These are phyloP conservation scores for Kodamaea restingae DNA, from an alignment of 805 yeast species.

Conservation along the genomic window DNA sequence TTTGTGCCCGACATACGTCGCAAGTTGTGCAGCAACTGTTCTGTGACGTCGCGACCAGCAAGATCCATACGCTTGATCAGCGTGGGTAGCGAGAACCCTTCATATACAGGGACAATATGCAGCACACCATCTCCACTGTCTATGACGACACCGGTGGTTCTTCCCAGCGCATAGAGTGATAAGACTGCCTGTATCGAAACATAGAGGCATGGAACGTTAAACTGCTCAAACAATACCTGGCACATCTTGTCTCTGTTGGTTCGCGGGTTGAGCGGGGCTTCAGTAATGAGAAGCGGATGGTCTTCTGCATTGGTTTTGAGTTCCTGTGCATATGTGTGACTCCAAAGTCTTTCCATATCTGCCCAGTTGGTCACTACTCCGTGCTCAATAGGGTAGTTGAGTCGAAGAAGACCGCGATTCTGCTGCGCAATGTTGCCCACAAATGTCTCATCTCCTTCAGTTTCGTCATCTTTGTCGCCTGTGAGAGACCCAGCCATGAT, in stretches of 20 bases:
- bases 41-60: slow-evolving; percentile 86
- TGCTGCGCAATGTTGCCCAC: slow-evolving; percentile 75
- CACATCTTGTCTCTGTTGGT: slow-evolving; percentile 56
- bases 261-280: slow-evolving; percentile 79
- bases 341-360: slow-evolving; percentile 83
- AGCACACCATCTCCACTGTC: slow-evolving; percentile 95
- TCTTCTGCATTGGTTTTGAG: slow-evolving; percentile 62
- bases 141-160: slow-evolving; percentile 85
- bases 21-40: slow-evolving; percentile 62
- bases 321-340: slow-evolving; percentile 55
- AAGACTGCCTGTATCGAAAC: slow-evolving; percentile 73
- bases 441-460: slow-evolving; percentile 51
- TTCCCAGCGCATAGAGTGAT: slow-evolving; percentile 80
- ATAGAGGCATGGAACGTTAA: slow-evolving; percentile 74
- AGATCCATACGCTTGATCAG: slow-evolving; percentile 71
- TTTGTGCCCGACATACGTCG: slow-evolving; percentile 61
- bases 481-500: slow-evolving; percentile 59
- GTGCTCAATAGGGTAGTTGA: slow-evolving; percentile 71
- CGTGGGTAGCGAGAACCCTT: slow-evolving; percentile 76
- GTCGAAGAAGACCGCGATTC: slow-evolving; percentile 68
- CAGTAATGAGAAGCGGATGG: slow-evolving; percentile 85
- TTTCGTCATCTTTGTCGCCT: slow-evolving; percentile 11
- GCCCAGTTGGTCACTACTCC: slow-evolving; percentile 82
- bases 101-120: slow-evolving; percentile 83
- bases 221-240: slow-evolving; percentile 66